Evolutionary conservation across 2,329 filamentous ascomycete genomes (phyloP), one percentile per base, ranked within the genome.

Genomic region (Hypoxylon sp.): DNA sequence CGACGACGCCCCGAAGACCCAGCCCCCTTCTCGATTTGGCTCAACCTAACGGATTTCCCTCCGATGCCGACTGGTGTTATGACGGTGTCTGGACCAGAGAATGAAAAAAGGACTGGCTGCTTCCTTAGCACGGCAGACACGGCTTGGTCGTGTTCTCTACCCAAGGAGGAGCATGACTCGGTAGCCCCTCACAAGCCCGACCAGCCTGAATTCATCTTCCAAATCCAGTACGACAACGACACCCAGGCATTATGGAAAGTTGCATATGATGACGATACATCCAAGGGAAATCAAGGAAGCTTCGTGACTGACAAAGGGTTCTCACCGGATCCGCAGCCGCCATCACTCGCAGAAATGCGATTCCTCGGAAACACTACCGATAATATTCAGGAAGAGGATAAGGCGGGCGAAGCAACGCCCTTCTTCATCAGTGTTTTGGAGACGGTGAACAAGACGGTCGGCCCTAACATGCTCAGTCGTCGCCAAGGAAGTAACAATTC

Each of bases 281-380:
- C 51, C 6, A 58, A 62, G 2, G 38, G 43, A 15, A 43, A 63
- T 10, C 50, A 59, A 38, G 6, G 45, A 27, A 59, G 51, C 2
- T 66, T 69, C 24, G 46, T 69, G 11, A 56, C 67, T 13, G 69
- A 71, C 23, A 29, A 58, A 1, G 70, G 69, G 8, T 81, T 85
- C 61, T 74, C 74, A 1, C 78, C 88, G 0, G 74, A 78, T 1
- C 88, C 88, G 0, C 67, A 77, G 1, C 79, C 87, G 3, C 88
- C 88, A 0, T 77, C 75, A n/a, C 78, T 84, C 21, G 78, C 85
- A 33, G 93, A 98, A 58, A 88, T 91, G 74, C 83, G 78, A 60
- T 97, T 97, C 69, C 74, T 97, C 6, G 92, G 93, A 3, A 90
- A 92, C 70, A 93, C 91, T 0, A 96, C 92, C 0, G 94, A 98